Base-by-base conservation (phyloP, 768 basidiomycete species). In the Austroboletus eburneus region DNA sequence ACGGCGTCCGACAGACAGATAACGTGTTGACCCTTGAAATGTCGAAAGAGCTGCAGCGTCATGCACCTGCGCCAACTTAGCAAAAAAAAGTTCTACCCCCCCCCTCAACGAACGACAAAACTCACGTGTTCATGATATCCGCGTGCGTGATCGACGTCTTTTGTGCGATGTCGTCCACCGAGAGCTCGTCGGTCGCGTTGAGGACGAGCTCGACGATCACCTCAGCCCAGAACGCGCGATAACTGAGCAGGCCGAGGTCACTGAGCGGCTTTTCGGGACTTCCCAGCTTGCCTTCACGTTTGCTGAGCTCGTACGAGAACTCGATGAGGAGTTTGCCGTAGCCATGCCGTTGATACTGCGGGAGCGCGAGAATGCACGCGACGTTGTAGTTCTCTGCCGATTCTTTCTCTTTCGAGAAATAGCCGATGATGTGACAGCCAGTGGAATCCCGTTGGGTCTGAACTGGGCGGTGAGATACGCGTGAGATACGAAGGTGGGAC, bases 401-500 rank as follows among this genome's bases (percentile, higher is more conserved):
- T 67, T 99, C 96, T 65, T 99, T 99, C 72, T 99, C 96, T 63
- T 98, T 98, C 23, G 93, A 97, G 69, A 99, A 99, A 71, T 97
- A 99, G 21, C 95, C 95, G 54, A 99, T 87, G 55, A 96, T 70
- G 65, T 99, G 96, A 66, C 90, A 92, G 25, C 96, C 96, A 18
- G 77, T 71, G 12, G 88, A 83, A 69, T 99, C 96, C 50, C 92
- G 81, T 61, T 83, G 81, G 41, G 80, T 80, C 89, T 91, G 52
- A 42, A 35, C 34, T 4, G 32, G 48, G 50, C 43, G 48, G 41
- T 18, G 45, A 27, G 27, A 27, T 5, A 12, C 7, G 27, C 12
- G 27, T 27, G 27, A 6, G 27, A 27, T 6, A 12, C 27, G 27
- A 27, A 6, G 5, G 27, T 12, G 12, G 27, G 12, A 62, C 78